Base-by-base conservation (phyloP, 2,329 filamentous ascomycete genomes). In the Aspergillus flavus region DNA sequence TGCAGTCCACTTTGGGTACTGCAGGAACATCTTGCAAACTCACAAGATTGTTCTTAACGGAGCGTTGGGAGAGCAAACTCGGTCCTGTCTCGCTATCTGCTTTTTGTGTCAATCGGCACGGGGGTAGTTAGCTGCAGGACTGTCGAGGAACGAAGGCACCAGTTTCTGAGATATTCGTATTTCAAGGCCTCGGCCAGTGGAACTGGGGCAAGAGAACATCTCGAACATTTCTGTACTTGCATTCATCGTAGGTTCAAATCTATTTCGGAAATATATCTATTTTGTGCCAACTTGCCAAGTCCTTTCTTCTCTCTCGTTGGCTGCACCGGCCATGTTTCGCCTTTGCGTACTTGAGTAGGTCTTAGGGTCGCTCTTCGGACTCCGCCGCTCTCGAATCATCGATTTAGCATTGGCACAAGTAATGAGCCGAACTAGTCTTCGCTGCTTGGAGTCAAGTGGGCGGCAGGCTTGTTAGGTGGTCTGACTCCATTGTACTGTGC, bases 41-140 rank as follows among this genome's bases (percentile, higher is more conserved):
- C 85, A 82, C 90, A 86, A 87, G 84, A 81, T 83, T 85, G 84
- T 81, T 84, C 89, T 89, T 90, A 92, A 92, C 90, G 90, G 90
- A 92, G 87, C 90, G 88, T 90, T 91, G 90, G 90, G 76, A 93
- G 83, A 91, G 81, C 69, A 82, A 68, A 46, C 54, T 63, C 63
- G 63, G 57, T 64, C 62, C 61, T 69, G 63, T 69, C n/a, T 60
- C 62, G 74, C 68, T 69, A 66, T 71, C 63, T 70, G 55, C 68
- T 69, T 61, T 57, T 65, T 61, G 64, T 59, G 60, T 65, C 64
- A 45, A 59, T 64, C 59, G 62, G 59, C 62, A 64, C 52, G 58
- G 62, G 57, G 58, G 48, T 68, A 63, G 66, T 58, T 64, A 64
- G 66, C 59, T 62, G 60, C 61, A 62, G 59, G 64, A 57, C 57